Evolutionary conservation across 106 monocot species (phyloP).

Genomic region (Alisma plantagoaquatica): DNA sequence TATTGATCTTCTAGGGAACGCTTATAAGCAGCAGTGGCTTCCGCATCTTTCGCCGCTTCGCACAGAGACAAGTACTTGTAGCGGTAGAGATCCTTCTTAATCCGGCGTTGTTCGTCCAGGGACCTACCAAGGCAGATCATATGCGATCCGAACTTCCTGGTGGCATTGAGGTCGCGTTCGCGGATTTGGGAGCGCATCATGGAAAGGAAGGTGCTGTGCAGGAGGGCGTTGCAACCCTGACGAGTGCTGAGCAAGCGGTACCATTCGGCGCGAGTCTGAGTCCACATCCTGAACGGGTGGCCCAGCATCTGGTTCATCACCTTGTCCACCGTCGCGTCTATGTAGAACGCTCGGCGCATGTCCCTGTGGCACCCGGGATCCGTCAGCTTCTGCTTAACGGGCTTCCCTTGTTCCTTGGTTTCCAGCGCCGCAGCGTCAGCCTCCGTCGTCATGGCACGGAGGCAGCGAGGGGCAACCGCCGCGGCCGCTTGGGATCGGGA

Average conservation of each 20-base stretch:
- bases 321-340: slow-evolving; percentile 15
- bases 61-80: slow-evolving; percentile 4
- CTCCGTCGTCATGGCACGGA: neutral
- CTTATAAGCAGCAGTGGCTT: too few relatives aligned
- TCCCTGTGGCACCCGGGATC: slow-evolving; percentile 12
- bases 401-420: neutral
- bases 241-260: slow-evolving; percentile 4
- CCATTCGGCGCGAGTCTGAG: slow-evolving; percentile 5
- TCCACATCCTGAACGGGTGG: slow-evolving; percentile 15
- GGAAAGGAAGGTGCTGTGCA: slow-evolving; percentile 1
- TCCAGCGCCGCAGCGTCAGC: neutral
- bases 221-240: slow-evolving; percentile 1
- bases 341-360: slow-evolving; percentile 14
- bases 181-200: neutral
- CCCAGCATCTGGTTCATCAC: slow-evolving; percentile 10
- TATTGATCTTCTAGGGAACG: too few relatives aligned
- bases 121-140: slow-evolving; percentile 8
- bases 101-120: slow-evolving; percentile 6
- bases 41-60: neutral
- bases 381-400: neutral
- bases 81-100: slow-evolving; percentile 10
- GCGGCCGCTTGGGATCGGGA: neutral
- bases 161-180: slow-evolving; percentile 4
- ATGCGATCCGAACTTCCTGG: slow-evolving; percentile 8
- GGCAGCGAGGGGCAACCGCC: neutral